Conservation (phyloP, 495 filamentous ascomycete species). For the Penicillium desertorum region DNA sequence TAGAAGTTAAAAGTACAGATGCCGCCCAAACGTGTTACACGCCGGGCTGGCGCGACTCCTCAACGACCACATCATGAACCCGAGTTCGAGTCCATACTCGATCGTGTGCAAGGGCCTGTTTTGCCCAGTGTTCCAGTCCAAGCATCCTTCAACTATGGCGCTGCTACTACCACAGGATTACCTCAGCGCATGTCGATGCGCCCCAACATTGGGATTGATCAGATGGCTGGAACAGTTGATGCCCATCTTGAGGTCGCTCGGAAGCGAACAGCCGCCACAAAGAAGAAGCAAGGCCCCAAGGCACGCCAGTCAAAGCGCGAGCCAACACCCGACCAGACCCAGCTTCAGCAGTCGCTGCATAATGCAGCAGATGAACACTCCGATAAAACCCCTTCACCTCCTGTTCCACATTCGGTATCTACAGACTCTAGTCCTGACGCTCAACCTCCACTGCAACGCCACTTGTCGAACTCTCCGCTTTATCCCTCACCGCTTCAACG, state of each 20-base stretch:
- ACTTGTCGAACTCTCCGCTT: constrained; percentile 27
- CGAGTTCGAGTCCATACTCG: constrained; percentile 15
- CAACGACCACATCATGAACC: not conserved
- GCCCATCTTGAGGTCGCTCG: constrained; percentile 25
- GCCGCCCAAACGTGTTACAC: constrained; percentile 30
- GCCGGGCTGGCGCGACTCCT: constrained; percentile 9
- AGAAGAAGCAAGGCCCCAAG: constrained; percentile 7
- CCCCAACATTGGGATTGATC: constrained; percentile 22
- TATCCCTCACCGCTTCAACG: constrained; percentile 40
- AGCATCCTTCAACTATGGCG: constrained; percentile 39
- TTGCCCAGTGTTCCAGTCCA: constrained; percentile 33
- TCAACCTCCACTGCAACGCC: constrained; percentile 25
- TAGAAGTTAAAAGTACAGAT: constrained; percentile 12
- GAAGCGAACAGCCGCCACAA: constrained; percentile 19
- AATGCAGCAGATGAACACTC: constrained; percentile 32
- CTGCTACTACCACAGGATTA: constrained; percentile 27
- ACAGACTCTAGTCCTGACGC: constrained; percentile 35
- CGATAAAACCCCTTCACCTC: constrained; percentile 41
- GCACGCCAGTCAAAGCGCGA: constrained; percentile 27
- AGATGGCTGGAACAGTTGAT: constrained; percentile 32
- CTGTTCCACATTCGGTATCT: constrained; percentile 38
- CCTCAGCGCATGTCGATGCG: constrained; percentile 24
- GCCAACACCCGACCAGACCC: constrained; percentile 45
- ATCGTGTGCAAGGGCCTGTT: constrained; percentile 14
- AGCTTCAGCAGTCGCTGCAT: constrained; percentile 36